Evolutionary conservation across 495 filamentous ascomycete species (phyloP).

Genomic region (Diplogelasinospora grovesii): DNA sequence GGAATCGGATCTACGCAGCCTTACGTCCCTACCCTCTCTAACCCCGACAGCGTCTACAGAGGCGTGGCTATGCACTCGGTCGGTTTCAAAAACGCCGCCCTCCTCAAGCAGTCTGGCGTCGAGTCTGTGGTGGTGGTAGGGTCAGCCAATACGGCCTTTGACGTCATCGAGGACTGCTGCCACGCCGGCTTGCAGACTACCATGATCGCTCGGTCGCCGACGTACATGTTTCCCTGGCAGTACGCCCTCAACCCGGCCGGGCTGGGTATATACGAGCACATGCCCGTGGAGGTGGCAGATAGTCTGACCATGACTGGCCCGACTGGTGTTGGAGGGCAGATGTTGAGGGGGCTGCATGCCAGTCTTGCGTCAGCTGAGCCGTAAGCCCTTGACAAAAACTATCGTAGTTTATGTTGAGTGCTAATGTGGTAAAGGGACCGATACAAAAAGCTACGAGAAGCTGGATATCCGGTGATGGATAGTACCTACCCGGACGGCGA

Average conservation of each 20-base stretch:
- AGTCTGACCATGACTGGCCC: conserved; percentile 15
- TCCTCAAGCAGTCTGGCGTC: conserved; percentile 7
- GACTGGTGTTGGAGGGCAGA: conserved; percentile 9
- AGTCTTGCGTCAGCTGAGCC: conserved; percentile 10
- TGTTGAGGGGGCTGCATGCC: conserved; percentile 11
- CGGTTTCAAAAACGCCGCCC: conserved; percentile 14
- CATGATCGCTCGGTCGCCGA: conserved; percentile 27
- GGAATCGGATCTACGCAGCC: conserved; percentile 21
- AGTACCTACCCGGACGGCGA: conserved; percentile 13
- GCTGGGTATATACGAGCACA: conserved; percentile 16
- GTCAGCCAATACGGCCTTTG: conserved; percentile 33
- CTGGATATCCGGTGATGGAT: conserved; percentile 26
- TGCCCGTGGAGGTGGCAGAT: conserved; percentile 15
- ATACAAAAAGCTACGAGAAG: conserved; percentile 16
- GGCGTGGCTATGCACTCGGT: conserved; percentile 24
- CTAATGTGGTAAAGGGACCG: conserved; percentile 26
- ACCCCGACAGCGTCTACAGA: conserved; percentile 14
- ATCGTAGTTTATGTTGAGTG: too few relatives aligned
- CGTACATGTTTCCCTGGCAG: conserved; percentile 26
- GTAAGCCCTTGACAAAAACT: too few relatives aligned
- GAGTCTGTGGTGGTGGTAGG: conserved; percentile 31
- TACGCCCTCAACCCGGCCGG: conserved; percentile 15
- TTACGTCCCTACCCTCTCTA: conserved; percentile 16
- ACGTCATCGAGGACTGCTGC: conserved; percentile 27
- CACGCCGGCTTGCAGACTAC: conserved; percentile 19